Evolutionary conservation across 2,329 filamentous ascomycete genomes (phyloP), one percentile per base, ranked within the genome.

Genomic region (Hypoxylon sp.): DNA sequence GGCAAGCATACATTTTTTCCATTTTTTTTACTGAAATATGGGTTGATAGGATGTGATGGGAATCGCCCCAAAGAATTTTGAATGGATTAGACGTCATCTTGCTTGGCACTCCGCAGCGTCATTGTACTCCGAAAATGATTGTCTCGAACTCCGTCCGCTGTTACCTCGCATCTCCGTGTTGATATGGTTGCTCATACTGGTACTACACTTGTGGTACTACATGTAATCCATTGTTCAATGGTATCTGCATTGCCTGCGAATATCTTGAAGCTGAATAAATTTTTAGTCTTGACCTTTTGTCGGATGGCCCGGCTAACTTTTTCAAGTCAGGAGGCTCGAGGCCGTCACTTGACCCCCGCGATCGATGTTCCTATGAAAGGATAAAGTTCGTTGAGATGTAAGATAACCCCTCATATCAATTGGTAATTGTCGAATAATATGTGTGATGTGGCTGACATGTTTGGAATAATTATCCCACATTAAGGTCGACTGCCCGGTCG

Each of bases 31-130:
- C 13, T 31, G 33, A 29, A 39, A 39, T 59, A 54, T 68, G 66
- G 66, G 46, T 58, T 46, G 54, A 70, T 60, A 60, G 39, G 39
- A 59, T 58, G 51, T 59, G 46, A 57, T 48, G 31, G 50, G 62
- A 46, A 29, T 10, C 3, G 46, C 52, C 37, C 44, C n/a, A 22
- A 50, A 53, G 26, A 22, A 19, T 31, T 50, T n/a, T 54, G 47
- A 39, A 37, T 50, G 58, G 63, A 47, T 55, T 10, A 61, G 64
- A 72, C 67, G 70, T 70, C 70, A 72, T 72, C 42, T 11, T 65
- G 57, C 67, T 67, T 64, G 48, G 57, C 46, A 13, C 33, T 44
- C 33, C 51, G 53, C 22, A 63, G 59, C 65, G 48, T 68, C 67
- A 57, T 66, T 52, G 39, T 55, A 48, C 44, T 62, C 37, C 22